Conservation (phyloP, 202 grass and related monocot species). For the Tripidium arundinaceum region DNA sequence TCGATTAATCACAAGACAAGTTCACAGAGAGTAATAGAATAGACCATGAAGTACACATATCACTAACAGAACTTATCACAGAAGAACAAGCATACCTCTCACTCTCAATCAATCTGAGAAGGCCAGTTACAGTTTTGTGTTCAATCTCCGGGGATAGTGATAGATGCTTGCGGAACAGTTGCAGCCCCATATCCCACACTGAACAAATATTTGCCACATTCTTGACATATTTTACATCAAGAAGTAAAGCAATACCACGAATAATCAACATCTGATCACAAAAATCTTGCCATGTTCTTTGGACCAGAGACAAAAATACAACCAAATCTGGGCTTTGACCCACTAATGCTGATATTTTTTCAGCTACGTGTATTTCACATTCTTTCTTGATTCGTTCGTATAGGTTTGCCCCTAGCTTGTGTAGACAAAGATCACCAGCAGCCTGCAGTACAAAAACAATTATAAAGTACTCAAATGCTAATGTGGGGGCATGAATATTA, state of each 20-base stretch:
- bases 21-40: not conserved
- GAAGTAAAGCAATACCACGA: conserved; percentile 95
- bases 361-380: conserved; percentile 90
- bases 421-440: conserved; percentile 80
- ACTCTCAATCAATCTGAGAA: conserved; percentile 94
- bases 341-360: conserved; percentile 73
- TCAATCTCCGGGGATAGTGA: conserved; percentile 62
- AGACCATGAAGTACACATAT: not conserved
- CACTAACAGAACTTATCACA: conserved; percentile 11
- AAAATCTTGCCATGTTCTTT: conserved; percentile 99
- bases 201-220: conserved; percentile 76
- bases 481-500: not conserved
- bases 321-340: conserved; percentile 96
- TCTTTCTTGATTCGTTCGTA: conserved; percentile 84
- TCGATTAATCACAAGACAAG: not conserved
- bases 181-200: conserved; percentile 95
- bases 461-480: conserved; percentile 25
- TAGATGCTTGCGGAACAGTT: conserved; percentile 84
- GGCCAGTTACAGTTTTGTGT: conserved; percentile 83
- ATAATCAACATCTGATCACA: conserved; percentile 99
- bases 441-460: conserved; percentile 48
- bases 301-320: conserved; percentile 85
- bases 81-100: conserved; percentile 66
- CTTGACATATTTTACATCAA: conserved; percentile 99
- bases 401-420: conserved; percentile 82